A percentile compares a stretch with the other conserved stretches of the same genome.
Conservation (phyloP, 1,284 basidiomycete genomes). For the Filobasidium uniguttulatum region DNA sequence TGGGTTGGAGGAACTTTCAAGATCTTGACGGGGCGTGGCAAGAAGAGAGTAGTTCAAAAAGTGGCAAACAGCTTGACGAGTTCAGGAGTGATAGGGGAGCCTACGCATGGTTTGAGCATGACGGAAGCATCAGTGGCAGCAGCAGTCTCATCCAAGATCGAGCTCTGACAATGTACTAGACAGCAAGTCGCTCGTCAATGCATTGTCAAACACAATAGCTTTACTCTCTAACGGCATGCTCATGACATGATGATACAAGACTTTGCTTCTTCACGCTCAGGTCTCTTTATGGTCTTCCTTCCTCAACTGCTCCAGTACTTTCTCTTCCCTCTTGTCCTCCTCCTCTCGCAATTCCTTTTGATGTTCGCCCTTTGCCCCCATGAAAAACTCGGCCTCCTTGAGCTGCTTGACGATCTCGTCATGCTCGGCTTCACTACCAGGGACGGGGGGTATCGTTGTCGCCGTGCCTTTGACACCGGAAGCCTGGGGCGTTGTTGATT, state of each 20-base stretch:
- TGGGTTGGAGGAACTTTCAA: constrained; percentile 30
- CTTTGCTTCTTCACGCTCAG: no score
- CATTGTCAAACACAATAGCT: no score
- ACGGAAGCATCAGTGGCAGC: no score
- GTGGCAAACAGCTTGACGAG: neutral
- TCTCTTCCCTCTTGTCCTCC: constrained; percentile 7
- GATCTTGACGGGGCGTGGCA: constrained; percentile 23
- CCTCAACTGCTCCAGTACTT: constrained; percentile 9
- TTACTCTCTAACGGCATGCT: no score
- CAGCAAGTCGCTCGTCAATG: no score
- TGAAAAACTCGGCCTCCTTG: neutral
- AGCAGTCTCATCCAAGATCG: no score
- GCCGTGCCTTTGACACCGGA: constrained; percentile 5
- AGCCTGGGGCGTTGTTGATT: neutral
- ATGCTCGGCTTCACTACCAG: neutral
- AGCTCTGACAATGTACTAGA: no score
- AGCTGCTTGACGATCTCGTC: neutral
- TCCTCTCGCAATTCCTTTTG: neutral
- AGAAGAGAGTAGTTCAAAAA: constrained; percentile 2
- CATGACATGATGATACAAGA: no score
- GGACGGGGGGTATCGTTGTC: constrained; percentile 1
- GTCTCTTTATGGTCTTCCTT: no score
- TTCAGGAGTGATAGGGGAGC: neutral
- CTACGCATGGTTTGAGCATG: no score
- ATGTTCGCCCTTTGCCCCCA: constrained; percentile 6